Base-by-base conservation (phyloP, 2,329 filamentous ascomycete species). In the Fusarium subtropicale region DNA sequence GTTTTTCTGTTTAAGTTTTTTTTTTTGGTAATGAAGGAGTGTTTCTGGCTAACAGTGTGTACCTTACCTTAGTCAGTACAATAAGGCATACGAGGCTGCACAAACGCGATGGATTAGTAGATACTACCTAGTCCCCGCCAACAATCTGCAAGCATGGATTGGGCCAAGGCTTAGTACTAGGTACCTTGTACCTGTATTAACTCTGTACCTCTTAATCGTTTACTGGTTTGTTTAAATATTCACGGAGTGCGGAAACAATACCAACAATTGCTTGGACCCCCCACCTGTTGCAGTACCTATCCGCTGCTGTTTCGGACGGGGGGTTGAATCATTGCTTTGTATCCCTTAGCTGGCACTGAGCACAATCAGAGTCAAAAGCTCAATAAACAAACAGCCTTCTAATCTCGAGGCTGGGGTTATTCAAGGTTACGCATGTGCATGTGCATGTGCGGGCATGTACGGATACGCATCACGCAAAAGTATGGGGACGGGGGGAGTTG, bases 1-100 rank as follows among this genome's bases (percentile, higher is more conserved):
- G 34, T 22, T 51, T 65, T 31, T 26, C 39, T 52, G 22, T 31
- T 51, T 31, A 13, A 18, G 18, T 60, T 33, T 36, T 36, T 36
- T 36, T 63, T 66, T 34, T 39, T 15, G n/a, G 53, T 26, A 50
- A 63, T 47, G 57, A 45, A 53, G 39, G 39, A 67, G 44, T 41
- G 56, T 39, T 69, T 69, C 52, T 56, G 63, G 44, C 58, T 62
- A 59, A 60, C 12, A 20, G 36, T 20, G 18, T 16, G 34, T 20
- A 13, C 36, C 11, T 36, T 42, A 42, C 13, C 20, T 41, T 22
- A 10, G 42, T 18, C 30, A 16, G 42, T 46, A 36, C 42, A 56
- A 47, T 56, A 41, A 71, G 68, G 68, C 68, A 56, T 64, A 56
- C 60, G 56, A 71, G 68, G 68, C 68, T 71, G 68, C 68, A 71